Evolutionary conservation across 495 filamentous ascomycete species (phyloP).

Genomic region (Neurospora sp.): DNA sequence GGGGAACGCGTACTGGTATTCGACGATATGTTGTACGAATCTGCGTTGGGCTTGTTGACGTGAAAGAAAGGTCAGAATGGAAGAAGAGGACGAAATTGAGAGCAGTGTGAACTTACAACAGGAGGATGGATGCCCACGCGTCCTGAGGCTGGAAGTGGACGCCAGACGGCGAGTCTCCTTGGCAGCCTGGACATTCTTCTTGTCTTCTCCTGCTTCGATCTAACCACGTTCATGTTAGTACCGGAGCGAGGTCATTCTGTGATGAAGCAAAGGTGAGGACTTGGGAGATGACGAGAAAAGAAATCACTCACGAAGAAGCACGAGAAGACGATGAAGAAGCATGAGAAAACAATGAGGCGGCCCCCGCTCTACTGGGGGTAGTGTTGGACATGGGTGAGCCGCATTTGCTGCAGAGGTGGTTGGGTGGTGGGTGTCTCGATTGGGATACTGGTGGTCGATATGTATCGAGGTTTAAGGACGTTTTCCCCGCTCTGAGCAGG

Average conservation of each 20-base stretch:
- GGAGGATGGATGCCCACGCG: neutral
- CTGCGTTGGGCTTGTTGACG: neutral
- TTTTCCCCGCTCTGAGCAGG: neutral
- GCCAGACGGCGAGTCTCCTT: neutral
- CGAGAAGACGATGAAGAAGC: neutral
- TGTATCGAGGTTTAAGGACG: neutral
- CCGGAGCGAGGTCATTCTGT: neutral
- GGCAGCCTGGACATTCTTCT: neutral
- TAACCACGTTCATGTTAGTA: neutral
- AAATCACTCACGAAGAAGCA: neutral
- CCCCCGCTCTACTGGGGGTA: neutral
- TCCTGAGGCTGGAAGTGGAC: neutral
- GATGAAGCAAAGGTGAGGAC: neutral
- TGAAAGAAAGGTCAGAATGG: neutral
- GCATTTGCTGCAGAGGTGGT: neutral
- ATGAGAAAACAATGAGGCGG: neutral
- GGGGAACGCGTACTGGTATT: neutral
- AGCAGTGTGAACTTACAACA: neutral
- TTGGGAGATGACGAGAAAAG: neutral
- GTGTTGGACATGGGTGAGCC: neutral
- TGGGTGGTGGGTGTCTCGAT: neutral
- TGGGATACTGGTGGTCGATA: neutral
- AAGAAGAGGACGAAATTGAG: neutral
- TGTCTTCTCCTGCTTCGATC: neutral
- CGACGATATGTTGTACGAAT: neutral